Evolutionary conservation across 495 filamentous ascomycete species (phyloP).

Genomic region (Xeromyces bisporus): DNA sequence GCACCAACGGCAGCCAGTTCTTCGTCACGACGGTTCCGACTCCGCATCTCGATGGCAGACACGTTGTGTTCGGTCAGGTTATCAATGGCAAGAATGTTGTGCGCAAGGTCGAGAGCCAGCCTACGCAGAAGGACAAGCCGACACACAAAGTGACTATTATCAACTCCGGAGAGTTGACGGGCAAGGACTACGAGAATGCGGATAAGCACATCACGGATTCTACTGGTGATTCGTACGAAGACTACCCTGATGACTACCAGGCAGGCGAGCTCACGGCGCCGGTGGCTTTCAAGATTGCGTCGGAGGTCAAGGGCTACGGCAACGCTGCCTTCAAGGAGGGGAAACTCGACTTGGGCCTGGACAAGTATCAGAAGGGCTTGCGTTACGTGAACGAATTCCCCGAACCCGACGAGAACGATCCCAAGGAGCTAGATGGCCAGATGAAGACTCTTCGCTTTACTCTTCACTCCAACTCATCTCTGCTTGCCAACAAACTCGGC

Average conservation of each 20-base stretch:
- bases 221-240: conserved; percentile 86
- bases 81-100: conserved; percentile 81
- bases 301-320: conserved; percentile 80
- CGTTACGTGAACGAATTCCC: conserved; percentile 88
- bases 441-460: conserved; percentile 59
- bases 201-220: conserved; percentile 50
- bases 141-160: conserved; percentile 50
- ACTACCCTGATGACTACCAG: conserved; percentile 82
- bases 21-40: conserved; percentile 91
- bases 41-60: conserved; percentile 88
- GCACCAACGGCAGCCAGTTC: conserved; percentile 94
- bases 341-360: conserved; percentile 52
- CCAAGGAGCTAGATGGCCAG: conserved; percentile 44
- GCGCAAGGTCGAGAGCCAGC: conserved; percentile 75
- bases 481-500: conserved; percentile 66
- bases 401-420: conserved; percentile 45
- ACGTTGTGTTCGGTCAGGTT: conserved; percentile 48
- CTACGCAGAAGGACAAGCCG: conserved; percentile 74
- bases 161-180: conserved; percentile 75
- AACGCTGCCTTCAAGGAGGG: conserved; percentile 79
- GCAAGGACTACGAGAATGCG: conserved; percentile 43
- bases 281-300: conserved; percentile 46
- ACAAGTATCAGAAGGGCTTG: conserved; percentile 96
- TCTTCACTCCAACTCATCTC: conserved; percentile 60
- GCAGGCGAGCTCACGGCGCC: conserved; percentile 43